These are phyloP conservation scores for Aspergillus leporis DNA, from an alignment of 495 filamentous ascomycete genomes.

Conservation along the genomic window DNA sequence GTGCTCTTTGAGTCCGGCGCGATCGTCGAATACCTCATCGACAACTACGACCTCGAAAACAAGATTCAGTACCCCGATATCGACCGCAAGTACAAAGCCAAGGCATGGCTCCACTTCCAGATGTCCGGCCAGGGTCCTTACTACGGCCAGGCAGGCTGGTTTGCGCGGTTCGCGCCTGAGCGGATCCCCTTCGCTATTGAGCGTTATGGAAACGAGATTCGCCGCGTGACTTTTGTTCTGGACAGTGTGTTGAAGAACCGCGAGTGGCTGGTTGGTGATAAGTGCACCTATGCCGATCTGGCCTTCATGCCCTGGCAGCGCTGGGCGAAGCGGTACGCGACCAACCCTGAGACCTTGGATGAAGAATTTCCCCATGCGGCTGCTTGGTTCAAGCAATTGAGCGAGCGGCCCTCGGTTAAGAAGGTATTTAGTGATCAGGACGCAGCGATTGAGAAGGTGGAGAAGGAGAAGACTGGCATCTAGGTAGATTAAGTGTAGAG, in stretches of 20 bases:
- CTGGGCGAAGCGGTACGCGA: slow-evolving; percentile 10
- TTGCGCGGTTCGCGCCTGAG: slow-evolving; percentile 46
- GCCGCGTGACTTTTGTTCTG: slow-evolving; percentile 54
- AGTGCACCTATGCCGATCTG: slow-evolving; percentile 54
- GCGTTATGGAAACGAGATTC: slow-evolving; percentile 54
- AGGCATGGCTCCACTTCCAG: slow-evolving; percentile 62
- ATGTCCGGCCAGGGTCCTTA: slow-evolving; percentile 61
- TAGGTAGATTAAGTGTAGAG: no score
- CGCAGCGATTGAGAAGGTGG: not conserved
- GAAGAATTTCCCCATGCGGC: not conserved
- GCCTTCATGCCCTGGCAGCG: slow-evolving; percentile 49
- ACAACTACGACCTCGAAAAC: slow-evolving; percentile 57
- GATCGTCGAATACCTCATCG: slow-evolving; percentile 62
- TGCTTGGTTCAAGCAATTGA: not conserved
- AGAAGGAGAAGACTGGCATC: not conserved
- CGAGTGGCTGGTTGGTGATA: slow-evolving; percentile 55
- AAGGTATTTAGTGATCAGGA: not conserved
- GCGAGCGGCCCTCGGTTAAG: not conserved
- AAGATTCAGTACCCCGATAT: slow-evolving; percentile 48
- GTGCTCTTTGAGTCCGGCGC: slow-evolving; percentile 68
- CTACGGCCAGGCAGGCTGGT: slow-evolving; percentile 52
- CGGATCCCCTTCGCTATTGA: slow-evolving; percentile 49
- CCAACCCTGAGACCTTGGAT: not conserved
- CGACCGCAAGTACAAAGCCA: slow-evolving; percentile 40
- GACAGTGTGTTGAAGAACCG: slow-evolving; percentile 45